phyloP scores from a whole-genome alignment of 768 basidiomycete genomes.

The Strobilomyces confusus region DNA sequence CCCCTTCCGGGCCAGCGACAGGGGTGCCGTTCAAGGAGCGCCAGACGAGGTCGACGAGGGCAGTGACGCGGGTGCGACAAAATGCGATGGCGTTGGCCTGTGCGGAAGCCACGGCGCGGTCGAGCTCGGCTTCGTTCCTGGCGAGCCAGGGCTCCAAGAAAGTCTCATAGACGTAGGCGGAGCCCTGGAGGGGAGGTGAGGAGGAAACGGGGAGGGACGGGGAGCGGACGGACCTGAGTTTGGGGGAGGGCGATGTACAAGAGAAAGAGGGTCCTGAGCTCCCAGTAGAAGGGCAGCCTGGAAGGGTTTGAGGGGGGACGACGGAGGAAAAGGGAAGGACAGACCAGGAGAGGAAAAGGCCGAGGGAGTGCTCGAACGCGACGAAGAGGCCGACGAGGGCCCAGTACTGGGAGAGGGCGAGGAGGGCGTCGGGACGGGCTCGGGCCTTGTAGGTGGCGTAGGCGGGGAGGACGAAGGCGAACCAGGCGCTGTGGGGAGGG shows the following conservation, averaged over 20 bases:
- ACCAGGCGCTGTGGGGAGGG: slow-evolving; percentile 55
- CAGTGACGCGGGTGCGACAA: slow-evolving; percentile 45
- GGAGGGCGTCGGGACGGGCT: slow-evolving; percentile 51
- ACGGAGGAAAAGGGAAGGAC: slow-evolving; percentile 12
- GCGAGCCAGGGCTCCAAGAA: slow-evolving; percentile 60
- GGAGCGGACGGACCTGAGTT: slow-evolving; percentile 47
- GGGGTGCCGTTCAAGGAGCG: slow-evolving; percentile 39
- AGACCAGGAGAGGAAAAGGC: slow-evolving; percentile 65
- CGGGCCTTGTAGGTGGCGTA: slow-evolving; percentile 68
- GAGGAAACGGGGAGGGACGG: background rate
- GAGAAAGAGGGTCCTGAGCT: slow-evolving; percentile 62
- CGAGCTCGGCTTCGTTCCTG: slow-evolving; percentile 56
- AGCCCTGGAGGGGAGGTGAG: slow-evolving; percentile 46
- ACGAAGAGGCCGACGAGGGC: slow-evolving; percentile 54
- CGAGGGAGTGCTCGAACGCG: slow-evolving; percentile 58
- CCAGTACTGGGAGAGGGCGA: slow-evolving; percentile 63
- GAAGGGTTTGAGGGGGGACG: slow-evolving; percentile 4
- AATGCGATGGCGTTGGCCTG: slow-evolving; percentile 55
- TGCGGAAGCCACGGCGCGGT: slow-evolving; percentile 51
- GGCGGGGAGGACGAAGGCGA: slow-evolving; percentile 61
- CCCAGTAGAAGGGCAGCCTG: slow-evolving; percentile 79
- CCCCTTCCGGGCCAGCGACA: slow-evolving; percentile 19
- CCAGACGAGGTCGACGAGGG: slow-evolving; percentile 46
- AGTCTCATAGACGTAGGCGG: slow-evolving; percentile 57
- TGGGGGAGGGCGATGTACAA: slow-evolving; percentile 68